Evolutionary conservation across 768 basidiomycete genomes (phyloP), one percentile per base, ranked within the genome.

Genomic region (Boletus subparvulus): DNA sequence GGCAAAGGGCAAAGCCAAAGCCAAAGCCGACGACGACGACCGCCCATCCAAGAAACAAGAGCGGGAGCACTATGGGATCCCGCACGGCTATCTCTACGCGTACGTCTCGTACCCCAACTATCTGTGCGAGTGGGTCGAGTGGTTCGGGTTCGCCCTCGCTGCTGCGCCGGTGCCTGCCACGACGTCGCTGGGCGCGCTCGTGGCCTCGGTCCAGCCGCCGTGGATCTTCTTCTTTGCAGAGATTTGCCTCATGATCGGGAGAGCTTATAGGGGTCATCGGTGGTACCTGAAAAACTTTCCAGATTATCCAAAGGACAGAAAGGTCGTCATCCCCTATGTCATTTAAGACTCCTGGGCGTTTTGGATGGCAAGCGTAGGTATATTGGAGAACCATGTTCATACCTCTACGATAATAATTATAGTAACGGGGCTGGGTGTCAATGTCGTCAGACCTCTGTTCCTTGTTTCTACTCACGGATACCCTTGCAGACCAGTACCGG

Each of bases 51-150:
- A 56, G 26, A 28, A 28, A 28, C 26, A 28, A 28, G 26, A 28
- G 41, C 55, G 48, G 36, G 81, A 84, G 47, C 78, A 90, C 71
- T 92, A 92, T 67, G 85, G 86, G 5, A 86, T 94, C 56, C 94
- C 96, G 0, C 81, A 87, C 49, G 92, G 90, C 0, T 80, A 83
- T 21, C 75, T 96, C 17, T 97, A 89, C 77, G 64, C 70, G 42
- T 86, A 83, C 66, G 77, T 98, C 64, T 92, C 93, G 7, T 96
- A 87, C 74, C 96, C 96, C 11, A 94, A 97, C 71, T 98, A 98
- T 74, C 75, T 93, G 19, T 93, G 88, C 73, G 96, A 98, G 69
- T 98, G 96, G 96, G 56, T 88, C 53, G 96, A 98, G 73, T 98
- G 95, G 94, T 61, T 84, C 11, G 93, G 90, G 9, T 98, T 88